Percentiles rank a stretch among this genome's conserved stretches.
Evolutionary conservation across 192 early-diverging fungal genomes (phyloP).

Genomic region (Dispira parvispora): DNA sequence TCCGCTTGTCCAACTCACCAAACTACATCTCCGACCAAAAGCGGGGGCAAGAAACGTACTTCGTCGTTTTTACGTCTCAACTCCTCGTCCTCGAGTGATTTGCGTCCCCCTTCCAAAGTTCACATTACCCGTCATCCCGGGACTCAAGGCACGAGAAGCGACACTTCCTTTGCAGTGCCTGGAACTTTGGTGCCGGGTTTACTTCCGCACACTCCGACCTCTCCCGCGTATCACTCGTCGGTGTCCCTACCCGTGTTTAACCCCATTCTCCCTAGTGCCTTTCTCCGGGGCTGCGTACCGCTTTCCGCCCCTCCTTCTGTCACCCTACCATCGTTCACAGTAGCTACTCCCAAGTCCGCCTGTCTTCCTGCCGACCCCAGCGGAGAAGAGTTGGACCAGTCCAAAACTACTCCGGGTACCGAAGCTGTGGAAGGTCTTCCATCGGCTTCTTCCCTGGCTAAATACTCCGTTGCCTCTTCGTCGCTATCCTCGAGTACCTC

Average conservation of each 20-base stretch:
- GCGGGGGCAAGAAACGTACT: not conserved
- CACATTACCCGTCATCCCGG: not conserved
- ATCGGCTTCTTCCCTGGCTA: too few species aligned
- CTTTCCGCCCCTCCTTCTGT: not conserved
- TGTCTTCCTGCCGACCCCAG: not conserved
- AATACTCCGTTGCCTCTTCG: not conserved
- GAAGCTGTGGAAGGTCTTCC: too few species aligned
- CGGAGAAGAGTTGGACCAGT: too few species aligned
- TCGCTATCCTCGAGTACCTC: not conserved
- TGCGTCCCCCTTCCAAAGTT: constrained; percentile 2
- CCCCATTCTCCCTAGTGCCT: not conserved
- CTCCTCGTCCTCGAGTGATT: not conserved
- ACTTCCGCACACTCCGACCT: not conserved
- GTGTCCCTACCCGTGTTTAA: not conserved
- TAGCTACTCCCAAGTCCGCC: not conserved
- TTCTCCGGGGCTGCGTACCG: not conserved
- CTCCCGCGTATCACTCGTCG: not conserved
- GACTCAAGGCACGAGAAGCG: not conserved
- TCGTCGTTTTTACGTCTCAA: not conserved
- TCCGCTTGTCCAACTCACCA: too few species aligned
- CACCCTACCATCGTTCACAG: not conserved
- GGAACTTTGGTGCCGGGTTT: not conserved
- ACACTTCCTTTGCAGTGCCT: not conserved
- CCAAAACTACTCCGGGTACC: too few species aligned
- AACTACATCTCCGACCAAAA: too few species aligned